Evolutionary conservation across 805 yeast genomes (phyloP).

Genomic region (Brettanomyces sp.): DNA sequence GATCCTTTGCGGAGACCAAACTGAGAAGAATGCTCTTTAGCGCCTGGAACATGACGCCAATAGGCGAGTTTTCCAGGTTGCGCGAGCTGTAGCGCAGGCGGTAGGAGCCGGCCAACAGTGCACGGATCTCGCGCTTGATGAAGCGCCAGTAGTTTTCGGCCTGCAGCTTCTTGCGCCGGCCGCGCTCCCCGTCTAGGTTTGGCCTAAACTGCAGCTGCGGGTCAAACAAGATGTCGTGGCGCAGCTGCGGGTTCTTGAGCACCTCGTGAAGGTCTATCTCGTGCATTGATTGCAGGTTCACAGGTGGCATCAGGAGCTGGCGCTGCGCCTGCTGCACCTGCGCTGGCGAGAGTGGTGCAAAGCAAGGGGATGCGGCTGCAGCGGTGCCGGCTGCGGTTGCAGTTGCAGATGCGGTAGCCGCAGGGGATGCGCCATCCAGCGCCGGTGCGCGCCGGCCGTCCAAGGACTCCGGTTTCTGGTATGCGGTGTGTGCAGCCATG

Average conservation of each 20-base stretch:
- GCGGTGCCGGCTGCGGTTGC: background rate
- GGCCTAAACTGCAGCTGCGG: slow-evolving; percentile 89
- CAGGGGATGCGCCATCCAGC: background rate
- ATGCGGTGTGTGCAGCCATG: background rate
- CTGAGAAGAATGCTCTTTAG: slow-evolving; percentile 65
- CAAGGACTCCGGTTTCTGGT: background rate
- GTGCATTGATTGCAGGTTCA: slow-evolving; percentile 66
- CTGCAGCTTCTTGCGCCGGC: slow-evolving; percentile 61
- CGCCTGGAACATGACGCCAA: slow-evolving; percentile 71
- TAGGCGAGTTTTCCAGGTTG: slow-evolving; percentile 16
- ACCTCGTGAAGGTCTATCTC: slow-evolving; percentile 87
- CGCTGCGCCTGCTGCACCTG: background rate
- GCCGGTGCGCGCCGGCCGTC: background rate
- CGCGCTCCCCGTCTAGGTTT: slow-evolving; percentile 84
- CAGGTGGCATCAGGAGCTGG: slow-evolving; percentile 52
- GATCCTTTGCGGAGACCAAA: slow-evolving; percentile 71
- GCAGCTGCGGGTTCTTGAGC: slow-evolving; percentile 79
- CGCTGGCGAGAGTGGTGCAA: background rate
- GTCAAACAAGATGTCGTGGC: slow-evolving; percentile 90
- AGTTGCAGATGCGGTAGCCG: background rate
- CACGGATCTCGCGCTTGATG: slow-evolving; percentile 55
- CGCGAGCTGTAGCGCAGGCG: background rate
- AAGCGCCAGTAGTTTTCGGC: slow-evolving; percentile 82
- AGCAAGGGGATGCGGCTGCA: background rate
- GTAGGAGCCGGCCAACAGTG: slow-evolving; percentile 15